Conservation (phyloP, 805 yeast species). For the Nakazawaea ernobii region DNA sequence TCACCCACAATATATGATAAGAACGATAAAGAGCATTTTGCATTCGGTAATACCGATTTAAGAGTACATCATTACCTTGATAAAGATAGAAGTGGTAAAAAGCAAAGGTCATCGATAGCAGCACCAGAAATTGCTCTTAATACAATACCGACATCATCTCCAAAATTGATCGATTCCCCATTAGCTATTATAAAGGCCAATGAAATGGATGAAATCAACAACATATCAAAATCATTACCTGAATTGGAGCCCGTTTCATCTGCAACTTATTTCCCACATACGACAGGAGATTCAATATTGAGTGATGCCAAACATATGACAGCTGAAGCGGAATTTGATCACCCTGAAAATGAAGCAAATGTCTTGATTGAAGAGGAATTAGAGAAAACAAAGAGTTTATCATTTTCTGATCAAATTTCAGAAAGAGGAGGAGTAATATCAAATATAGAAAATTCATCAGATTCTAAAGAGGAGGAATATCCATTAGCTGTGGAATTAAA, state of each 20-base stretch:
- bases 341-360: slow-evolving; percentile 19
- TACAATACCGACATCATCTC: not conserved
- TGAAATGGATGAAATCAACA: not conserved
- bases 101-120: not conserved
- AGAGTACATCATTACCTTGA: not conserved
- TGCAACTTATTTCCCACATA: slow-evolving; percentile 68
- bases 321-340: slow-evolving; percentile 45
- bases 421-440: slow-evolving; percentile 3
- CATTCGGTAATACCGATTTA: not conserved
- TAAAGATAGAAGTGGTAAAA: not conserved
- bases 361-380: slow-evolving; percentile 13
- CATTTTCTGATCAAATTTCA: no score
- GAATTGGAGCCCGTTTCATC: slow-evolving; percentile 57
- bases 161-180: not conserved
- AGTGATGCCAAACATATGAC: slow-evolving; percentile 35
- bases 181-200: not conserved
- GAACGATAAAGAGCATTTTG: slow-evolving; percentile 1
- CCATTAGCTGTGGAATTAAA: slow-evolving; percentile 83
- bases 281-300: slow-evolving; percentile 28
- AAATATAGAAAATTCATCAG: slow-evolving; percentile 17
- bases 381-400: not conserved
- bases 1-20: slow-evolving; percentile 4
- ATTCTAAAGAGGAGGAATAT: slow-evolving; percentile 28
- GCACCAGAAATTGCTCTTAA: not conserved
- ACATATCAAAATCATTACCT: slow-evolving; percentile 13